Base-by-base conservation (phyloP, 164 flowering plant species). In the Platanus orientalis region DNA sequence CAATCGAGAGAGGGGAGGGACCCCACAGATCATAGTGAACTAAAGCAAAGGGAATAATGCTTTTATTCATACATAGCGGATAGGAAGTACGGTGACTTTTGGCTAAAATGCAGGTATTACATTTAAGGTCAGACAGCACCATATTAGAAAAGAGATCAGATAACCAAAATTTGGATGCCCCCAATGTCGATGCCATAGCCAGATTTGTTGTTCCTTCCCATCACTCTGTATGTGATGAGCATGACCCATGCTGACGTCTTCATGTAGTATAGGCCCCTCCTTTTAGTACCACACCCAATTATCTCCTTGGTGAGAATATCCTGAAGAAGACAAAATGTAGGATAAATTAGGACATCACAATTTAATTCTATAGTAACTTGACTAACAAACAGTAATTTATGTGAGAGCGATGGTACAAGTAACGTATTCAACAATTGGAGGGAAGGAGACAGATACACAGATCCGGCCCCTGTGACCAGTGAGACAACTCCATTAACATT, bases 111-210 rank as follows among this genome's bases (percentile, higher is more conserved):
- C 68, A 63, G n/a, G 64, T 25, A 1, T 62, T 28, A 63, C 52
- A 73, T 0, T 40, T 20, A 36, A 39, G 47, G 5, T 60, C 57
- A 17, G 28, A 48, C 3, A 0, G 3, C 24, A 16, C 10, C 28
- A 32, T 7, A 32, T 30, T 19, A 1, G 47, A 48, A 50, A 50
- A 63, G 1, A 63, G 17, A 20, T 14, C 0, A 3, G 59, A 36
- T 63, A 63, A 13, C 49, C 52, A 45, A 60, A 68, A 3, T 61
- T 49, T 1, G 66, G 34, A 68, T 69, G 69, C 12, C 72, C 72
- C 45, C 60, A 63, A 9, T 56, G 45, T 7, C 40, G 58, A 60
- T 68, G 69, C 66, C 67, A 71, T 30, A 71, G 20, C 72, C 66
- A 69, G 51, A 68, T 68, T 40, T 55, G 49, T 25, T 44, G 24